Evolutionary conservation across 1,284 basidiomycete species (phyloP), one percentile per base, ranked within the genome.

Genomic region (Papiliotrema nemorosa): DNA sequence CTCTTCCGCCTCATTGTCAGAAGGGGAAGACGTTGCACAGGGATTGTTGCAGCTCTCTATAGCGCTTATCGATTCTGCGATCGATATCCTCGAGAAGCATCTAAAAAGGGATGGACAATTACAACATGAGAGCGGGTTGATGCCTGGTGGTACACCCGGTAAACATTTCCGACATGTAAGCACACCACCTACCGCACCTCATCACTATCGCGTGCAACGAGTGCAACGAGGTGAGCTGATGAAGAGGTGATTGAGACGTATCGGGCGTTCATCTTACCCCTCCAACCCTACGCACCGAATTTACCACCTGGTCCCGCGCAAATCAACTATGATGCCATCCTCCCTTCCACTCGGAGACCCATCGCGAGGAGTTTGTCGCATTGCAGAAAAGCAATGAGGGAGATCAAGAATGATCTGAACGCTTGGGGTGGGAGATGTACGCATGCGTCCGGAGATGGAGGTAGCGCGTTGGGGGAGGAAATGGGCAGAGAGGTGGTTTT

Each of bases 141-240:
- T 73, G 45, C 69, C 70, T 12, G 71, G 71, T 0, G 69, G 69
- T 3, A 65, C 66, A 7, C 31, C 69, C 0, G 71, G 71, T 3
- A 72, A 72, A 45, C 71, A 73, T 50, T 64, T 73, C 46, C 59
- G 71, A 9, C 71, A 73, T 59, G 71, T 64, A 42, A 55, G 65
- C 16, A 33, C 7, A 31, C 25, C 43, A 9, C 34, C 7, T 40
- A 6, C 40, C 26, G 24, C 16, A 9, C n/a, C 13, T 13, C 12
- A n/a, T n/a, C n/a, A n/a, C n/a, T n/a, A n/a, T n/a, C n/a, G n/a
- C n/a, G n/a, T n/a, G n/a, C n/a, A n/a, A 43, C 41, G 16, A 16
- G 14, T 3, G 2, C 22, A 26, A 14, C 12, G 27, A 26, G 16
- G 41, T 31, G 29, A 31, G 29, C 29, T 44, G 13, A 18, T n/a